phyloP scores from a whole-genome alignment of 2,329 filamentous ascomycete genomes.

The Beauveria pseudobassiana region DNA sequence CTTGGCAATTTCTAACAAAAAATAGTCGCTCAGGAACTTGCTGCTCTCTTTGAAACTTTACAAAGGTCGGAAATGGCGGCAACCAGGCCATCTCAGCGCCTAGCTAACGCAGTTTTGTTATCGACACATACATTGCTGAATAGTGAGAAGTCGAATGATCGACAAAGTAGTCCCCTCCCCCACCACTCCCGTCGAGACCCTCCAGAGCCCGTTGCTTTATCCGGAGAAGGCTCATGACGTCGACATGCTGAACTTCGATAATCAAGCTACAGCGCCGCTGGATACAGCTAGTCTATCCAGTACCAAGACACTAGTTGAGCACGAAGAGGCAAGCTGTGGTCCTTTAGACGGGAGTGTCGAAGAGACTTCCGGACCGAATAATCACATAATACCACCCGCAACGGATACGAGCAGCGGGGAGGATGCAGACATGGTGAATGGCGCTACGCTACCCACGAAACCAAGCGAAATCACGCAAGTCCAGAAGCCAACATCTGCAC shows the following conservation, averaged over 20 bases:
- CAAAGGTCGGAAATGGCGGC: conserved; percentile 53
- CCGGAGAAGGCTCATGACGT: conserved; percentile 19
- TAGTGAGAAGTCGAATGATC: conserved; percentile 22
- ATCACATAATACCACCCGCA: conserved; percentile 16
- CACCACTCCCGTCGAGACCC: conserved; percentile 45
- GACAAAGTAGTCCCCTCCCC: conserved; percentile 23
- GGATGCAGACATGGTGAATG: conserved; percentile 19
- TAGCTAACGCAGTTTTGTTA: conserved; percentile 73
- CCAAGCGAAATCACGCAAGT: conserved; percentile 1
- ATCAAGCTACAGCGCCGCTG: conserved; percentile 20
- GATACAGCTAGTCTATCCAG: conserved; percentile 42
- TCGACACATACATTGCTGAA: conserved; percentile 34
- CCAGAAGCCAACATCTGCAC: background rate
- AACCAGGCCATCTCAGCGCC: conserved; percentile 64
- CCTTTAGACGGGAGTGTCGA: conserved; percentile 29
- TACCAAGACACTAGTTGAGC: conserved; percentile 45
- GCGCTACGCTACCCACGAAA: background rate
- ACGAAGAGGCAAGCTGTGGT: conserved; percentile 29
- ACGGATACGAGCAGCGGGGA: conserved; percentile 1
- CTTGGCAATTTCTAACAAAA: conserved; percentile 27
- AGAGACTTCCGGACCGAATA: conserved; percentile 8
- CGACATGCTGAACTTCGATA: conserved; percentile 27
- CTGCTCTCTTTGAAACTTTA: conserved; percentile 62
- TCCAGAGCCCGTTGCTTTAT: conserved; percentile 26
- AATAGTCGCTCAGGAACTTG: conserved; percentile 67